Percentiles rank a stretch among this genome's conserved stretches.
These are phyloP conservation scores for Nicotiana noctiflora DNA, from an alignment of 257 asterid species.

Conservation along the genomic window DNA sequence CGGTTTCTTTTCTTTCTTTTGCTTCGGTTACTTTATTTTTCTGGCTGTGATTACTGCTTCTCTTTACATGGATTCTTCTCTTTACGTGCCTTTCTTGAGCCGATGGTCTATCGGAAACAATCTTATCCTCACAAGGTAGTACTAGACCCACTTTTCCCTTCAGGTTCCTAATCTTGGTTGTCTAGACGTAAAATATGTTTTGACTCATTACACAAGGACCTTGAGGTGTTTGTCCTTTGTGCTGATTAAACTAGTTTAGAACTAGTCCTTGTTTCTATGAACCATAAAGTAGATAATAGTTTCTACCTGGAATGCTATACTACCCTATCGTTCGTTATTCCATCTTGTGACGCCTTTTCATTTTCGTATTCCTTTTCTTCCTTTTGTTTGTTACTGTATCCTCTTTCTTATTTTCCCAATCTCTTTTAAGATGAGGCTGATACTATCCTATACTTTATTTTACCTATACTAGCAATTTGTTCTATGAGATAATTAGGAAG, in stretches of 20 bases:
- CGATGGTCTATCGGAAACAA: too few relatives aligned
- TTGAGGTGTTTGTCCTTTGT: neutral
- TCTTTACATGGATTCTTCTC: too few relatives aligned
- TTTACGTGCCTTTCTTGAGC: too few relatives aligned
- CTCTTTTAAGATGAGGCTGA: neutral
- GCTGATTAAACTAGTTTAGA: neutral
- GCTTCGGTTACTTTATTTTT: too few relatives aligned
- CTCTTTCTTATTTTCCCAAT: neutral
- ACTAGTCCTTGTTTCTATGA: neutral
- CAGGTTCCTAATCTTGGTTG: neutral
- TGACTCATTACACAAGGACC: neutral
- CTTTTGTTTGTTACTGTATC: neutral
- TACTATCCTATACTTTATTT: neutral
- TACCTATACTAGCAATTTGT: neutral
- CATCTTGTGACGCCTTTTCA: neutral
- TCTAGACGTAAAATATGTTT: too few relatives aligned
- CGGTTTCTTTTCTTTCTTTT: too few relatives aligned
- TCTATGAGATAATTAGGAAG: neutral
- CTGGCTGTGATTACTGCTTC: too few relatives aligned
- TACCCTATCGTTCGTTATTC: neutral
- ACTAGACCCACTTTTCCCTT: neutral
- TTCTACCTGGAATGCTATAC: neutral
- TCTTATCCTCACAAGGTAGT: too few relatives aligned
- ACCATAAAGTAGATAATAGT: neutral
- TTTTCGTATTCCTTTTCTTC: neutral